Base-by-base conservation (phyloP, 495 filamentous ascomycete genomes). In the Tetracladium marchalianum region DNA sequence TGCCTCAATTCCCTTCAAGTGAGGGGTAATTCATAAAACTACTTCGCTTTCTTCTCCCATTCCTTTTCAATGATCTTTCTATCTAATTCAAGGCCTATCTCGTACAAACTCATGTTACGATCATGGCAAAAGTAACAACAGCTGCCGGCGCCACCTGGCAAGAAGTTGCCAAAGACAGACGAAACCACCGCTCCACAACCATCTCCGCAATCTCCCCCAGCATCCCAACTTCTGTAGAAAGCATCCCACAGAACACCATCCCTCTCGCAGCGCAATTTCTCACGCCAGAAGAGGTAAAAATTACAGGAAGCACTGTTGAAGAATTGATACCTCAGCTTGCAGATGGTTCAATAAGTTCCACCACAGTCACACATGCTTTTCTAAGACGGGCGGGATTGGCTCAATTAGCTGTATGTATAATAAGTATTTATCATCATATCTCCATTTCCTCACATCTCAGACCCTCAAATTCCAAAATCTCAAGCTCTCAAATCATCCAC, bases 301-400 rank as follows among this genome's bases (percentile, higher is more conserved):
- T 77, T 39, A 80, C 75, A 2, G 73, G 76, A 44, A 64, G 62
- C 31, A 43, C 65, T 0, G 62, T 71, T 11, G 62, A 66, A 16
- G 51, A 60, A 2, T 66, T 80, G 0, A 50, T 75, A 2, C 45
- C 50, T 4, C 57, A 66, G 38, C 61, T 81, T 1, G 64, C 70
- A 4, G 65, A 54, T 6, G 65, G 70, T 4, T 50, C 68, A 13
- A 49, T 78, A 2, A 67, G 63, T 4, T 63, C 66, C 3, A 54
- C 64, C 0, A 58, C 67, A 17, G 67, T 82, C 7, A 76, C 70
- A 0, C 71, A 60, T 5, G 79, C 77, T 4, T 84, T 82, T 53
- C 63, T 74, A 1, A 70, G 78, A 35, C 69, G 80, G 22, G 77
- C 80, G 1, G 73, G 65, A 8, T 53, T 82, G 12, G 77, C 78